Base-by-base conservation (phyloP, 768 basidiomycete species). In the Chalciporus chontae region DNA sequence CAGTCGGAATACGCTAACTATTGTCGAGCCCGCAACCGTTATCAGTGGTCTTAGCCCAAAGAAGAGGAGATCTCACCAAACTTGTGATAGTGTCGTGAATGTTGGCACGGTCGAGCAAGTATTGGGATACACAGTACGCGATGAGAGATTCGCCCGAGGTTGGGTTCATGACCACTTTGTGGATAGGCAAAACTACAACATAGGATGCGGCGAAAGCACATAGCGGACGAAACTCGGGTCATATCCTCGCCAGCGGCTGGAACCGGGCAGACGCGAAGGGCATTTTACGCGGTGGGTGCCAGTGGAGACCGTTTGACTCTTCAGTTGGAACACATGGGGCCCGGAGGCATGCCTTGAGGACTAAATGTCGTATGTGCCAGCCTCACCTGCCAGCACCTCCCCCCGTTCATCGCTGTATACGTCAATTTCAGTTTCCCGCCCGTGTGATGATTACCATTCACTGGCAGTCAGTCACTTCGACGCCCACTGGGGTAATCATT, bases 1-100 rank as follows among this genome's bases (percentile, higher is more conserved):
- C 64, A 60, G 26, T 65, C 63, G 4, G 54, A 53, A 52, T 60
- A 64, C 8, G 58, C 55, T 17, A 57, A 48, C 63, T 64, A 14
- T 48, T 6, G 8, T 43, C 21, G 23, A 29, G 32, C 8, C 17
- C 9, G 32, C 17, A n/a, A 3, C 10, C 6, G 26, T 43, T 45
- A 34, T 13, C 15, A 23, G 23, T 6, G 14, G 26, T 36, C 24
- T 5, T 14, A 31, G 15, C 9, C 23, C 3, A 36, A 21, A 37
- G 13, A 24, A 26, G 19, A 27, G 19, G 18, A 19, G 31, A 19
- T 44, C 63, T 45, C 42, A 65, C 63, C 51, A 64, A 17, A 37
- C 63, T 57, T 10, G 56, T 56, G 42, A 65, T 61, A 21, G 57
- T 65, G 32, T 64, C 63, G 19, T 65, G 58, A 41, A 65, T 65